Evolutionary conservation across 805 yeast species (phyloP).

Genomic region (Gaillardinia entomophila): DNA sequence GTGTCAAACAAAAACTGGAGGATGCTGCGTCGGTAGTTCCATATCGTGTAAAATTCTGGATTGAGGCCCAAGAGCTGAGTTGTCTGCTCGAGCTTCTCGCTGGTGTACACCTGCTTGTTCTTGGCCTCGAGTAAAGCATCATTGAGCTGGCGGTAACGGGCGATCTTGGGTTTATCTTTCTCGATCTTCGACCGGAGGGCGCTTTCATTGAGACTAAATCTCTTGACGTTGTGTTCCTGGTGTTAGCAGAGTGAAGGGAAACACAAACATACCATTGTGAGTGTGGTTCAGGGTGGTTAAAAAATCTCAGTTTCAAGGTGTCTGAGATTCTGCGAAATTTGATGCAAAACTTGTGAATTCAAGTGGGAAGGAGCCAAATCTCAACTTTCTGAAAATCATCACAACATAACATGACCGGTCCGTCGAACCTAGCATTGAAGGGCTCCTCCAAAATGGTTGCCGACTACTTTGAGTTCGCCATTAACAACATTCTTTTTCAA

Average conservation of each 20-base stretch:
- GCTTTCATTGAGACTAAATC: constrained; percentile 52
- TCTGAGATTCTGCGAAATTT: constrained; percentile 6
- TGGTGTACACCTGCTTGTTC: constrained; percentile 8
- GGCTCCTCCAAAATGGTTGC: constrained; percentile 78
- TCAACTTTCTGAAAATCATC: not conserved
- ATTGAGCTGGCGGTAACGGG: constrained; percentile 44
- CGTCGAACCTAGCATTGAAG: constrained; percentile 50
- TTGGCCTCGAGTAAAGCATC: constrained; percentile 33
- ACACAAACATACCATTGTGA: too few relatives aligned
- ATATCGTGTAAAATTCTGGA: constrained; percentile 83
- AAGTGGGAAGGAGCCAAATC: not conserved
- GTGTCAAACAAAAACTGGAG: constrained; percentile 28
- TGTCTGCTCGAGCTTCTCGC: constrained; percentile 44
- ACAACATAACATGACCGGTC: not conserved
- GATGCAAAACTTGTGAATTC: not conserved
- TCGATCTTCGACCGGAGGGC: constrained; percentile 45
- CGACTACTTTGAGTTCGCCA: constrained; percentile 79
- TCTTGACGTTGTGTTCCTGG: constrained; percentile 66
- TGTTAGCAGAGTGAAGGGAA: too few relatives aligned
- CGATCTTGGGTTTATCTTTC: constrained; percentile 59
- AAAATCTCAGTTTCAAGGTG: too few relatives aligned
- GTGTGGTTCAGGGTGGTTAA: too few relatives aligned
- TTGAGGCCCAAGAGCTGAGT: constrained; percentile 55
- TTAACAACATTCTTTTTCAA: constrained; percentile 79
- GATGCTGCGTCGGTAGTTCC: constrained; percentile 86